Percentiles rank a stretch among this genome's conserved stretches.
These are phyloP conservation scores for Corylus americana DNA, from an alignment of 306 rosid species.

Conservation along the genomic window DNA sequence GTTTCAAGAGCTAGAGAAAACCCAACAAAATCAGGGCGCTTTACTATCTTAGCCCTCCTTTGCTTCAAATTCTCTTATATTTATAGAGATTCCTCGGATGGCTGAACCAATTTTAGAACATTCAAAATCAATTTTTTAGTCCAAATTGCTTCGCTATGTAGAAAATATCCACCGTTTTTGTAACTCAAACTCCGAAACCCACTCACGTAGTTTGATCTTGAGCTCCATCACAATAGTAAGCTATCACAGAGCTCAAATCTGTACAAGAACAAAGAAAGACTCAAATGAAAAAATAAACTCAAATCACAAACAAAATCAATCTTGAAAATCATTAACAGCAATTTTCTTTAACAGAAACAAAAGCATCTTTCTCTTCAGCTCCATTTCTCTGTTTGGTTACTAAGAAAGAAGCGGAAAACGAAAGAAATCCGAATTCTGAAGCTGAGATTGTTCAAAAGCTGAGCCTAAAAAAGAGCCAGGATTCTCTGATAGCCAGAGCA, in stretches of 20 bases:
- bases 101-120: constrained; percentile 13
- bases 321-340: constrained; percentile 1
- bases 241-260: constrained; percentile 49
- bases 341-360: neutral
- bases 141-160: constrained; percentile 29
- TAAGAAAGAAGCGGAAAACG: constrained; percentile 8
- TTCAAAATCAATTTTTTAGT: constrained; percentile 24
- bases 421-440: neutral
- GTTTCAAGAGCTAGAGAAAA: constrained; percentile 22
- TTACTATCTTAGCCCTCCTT: constrained; percentile 33
- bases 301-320: constrained; percentile 20
- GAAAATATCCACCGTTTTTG: constrained; percentile 17
- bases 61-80: constrained; percentile 19
- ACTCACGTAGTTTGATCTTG: constrained; percentile 34
- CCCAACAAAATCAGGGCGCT: constrained; percentile 34
- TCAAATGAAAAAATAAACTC: constrained; percentile 21
- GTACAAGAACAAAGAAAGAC: constrained; percentile 28
- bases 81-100: constrained; percentile 27
- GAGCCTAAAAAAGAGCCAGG: neutral
- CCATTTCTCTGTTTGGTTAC: neutral
- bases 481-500: constrained; percentile 12
- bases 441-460: neutral
- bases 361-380: neutral
- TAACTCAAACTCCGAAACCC: constrained; percentile 29
- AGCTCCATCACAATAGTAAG: constrained; percentile 29